Evolutionary conservation across 306 rosid species (phyloP), one percentile per base, ranked within the genome.

Genomic region (Quercus parvula): DNA sequence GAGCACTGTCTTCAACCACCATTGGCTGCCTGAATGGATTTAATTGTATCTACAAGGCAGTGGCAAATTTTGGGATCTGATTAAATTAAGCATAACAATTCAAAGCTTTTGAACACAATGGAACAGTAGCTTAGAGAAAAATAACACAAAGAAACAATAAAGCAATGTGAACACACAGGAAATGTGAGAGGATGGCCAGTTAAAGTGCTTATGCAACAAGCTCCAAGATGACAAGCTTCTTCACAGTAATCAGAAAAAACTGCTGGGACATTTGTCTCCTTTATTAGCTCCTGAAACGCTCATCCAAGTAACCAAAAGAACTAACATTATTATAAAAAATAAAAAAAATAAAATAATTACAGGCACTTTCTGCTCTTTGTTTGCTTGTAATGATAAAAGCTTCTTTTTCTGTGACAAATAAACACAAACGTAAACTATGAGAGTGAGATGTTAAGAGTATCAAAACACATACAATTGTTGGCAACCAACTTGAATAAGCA

Each of bases 171-270:
- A 78, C 92, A 67, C 52, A 95, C 99, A 33, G 94, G 97, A 78
- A 86, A 77, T 46, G 79, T 80, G 61, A 77, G 92, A 71, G 94
- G 76, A 74, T 68, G 72, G 41, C 87, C 87, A 14, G 90, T 81
- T 72, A 90, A 77, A 28, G 86, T 80, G 83, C 87, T 83, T 35
- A 95, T 77, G 84, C 97, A 91, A 85, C 82, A 28, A 73, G 92
- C 92, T 73, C 94, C 99, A 71, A 95, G 94, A 87, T 95, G 90
- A 83, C 97, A 95, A 41, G 97, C 99, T 89, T 95, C 99, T 88
- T 92, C 94, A 30, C 99, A 95, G 79, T 92, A 95, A 81, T 95
- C 97, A 0, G 96, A 88, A 75, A 95, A 92, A 72, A 91, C 77
- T 20, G 91, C 90, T 2, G 92, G 94, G 75, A 90, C 85, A 24